Base-by-base conservation (phyloP, 2,329 filamentous ascomycete genomes). In the Colletotrichum paranaense region DNA sequence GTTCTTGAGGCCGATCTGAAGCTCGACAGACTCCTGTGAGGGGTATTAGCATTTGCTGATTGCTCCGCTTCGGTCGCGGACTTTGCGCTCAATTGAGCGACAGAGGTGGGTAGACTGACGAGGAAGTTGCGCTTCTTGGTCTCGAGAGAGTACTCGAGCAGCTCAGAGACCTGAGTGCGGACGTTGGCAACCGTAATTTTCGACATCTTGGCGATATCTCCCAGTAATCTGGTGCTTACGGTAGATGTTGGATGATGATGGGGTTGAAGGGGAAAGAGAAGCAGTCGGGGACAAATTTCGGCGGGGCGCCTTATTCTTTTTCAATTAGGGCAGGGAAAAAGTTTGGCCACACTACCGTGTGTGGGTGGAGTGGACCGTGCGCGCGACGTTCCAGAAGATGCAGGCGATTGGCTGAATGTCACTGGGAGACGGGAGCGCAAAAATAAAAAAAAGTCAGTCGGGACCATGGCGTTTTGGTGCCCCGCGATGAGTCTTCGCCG, bases 71-170 rank as follows among this genome's bases (percentile, higher is more conserved):
- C 52, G 52, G 24, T 30, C 22, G 30, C 32, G 12, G n/a, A 42
- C 16, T 1, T 16, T 16, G 38, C 38, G 38, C 38, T 42, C 38
- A 42, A 42, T 16, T 42, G 38, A 42, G 6, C 5, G 24, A 3
- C 2, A 1, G 12, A 7, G 26, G 30, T 32, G 35, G 59, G 56
- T 11, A 26, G 32, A 70, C 73, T 74, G 24, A 73, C 95, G 85
- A 97, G 91, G 90, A 98, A 98, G 92, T 98, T 98, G 82, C 95
- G 91, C 94, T 98, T 98, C 93, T 98, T 98, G 87, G 94, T 94
- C 87, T 97, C 92, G 82, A 90, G 90, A 84, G 94, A 97, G 93
- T 98, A 98, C 84, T 97, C 93, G 82, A 99, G 93, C 83, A 99
- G 91, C 86, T 97, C 91, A 86, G 93, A 89, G 86, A 98, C 94